Evolutionary conservation across 2,329 filamentous ascomycete species (phyloP).

Genomic region (Exophiala spinifera): DNA sequence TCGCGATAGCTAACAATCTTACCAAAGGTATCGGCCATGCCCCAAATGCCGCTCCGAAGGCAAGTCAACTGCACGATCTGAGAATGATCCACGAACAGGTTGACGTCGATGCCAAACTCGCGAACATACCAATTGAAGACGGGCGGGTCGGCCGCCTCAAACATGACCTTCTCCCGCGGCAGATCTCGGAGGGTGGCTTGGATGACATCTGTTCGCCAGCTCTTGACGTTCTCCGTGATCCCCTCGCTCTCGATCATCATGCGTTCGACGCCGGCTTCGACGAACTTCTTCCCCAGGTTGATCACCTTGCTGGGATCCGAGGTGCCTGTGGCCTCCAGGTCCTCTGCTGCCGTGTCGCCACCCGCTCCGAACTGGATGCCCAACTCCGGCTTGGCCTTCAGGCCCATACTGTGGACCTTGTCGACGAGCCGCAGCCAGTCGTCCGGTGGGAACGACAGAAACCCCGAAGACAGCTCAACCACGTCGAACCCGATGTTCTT

Average conservation of each 20-base stretch:
- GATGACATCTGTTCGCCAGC: constrained; percentile 56
- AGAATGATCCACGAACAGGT: constrained; percentile 57
- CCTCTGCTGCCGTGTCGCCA: constrained; percentile 49
- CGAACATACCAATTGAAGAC: constrained; percentile 58
- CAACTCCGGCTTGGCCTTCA: constrained; percentile 55
- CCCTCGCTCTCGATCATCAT: constrained; percentile 61
- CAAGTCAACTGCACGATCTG: constrained; percentile 57
- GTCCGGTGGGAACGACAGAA: constrained; percentile 53
- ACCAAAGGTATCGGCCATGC: constrained; percentile 55
- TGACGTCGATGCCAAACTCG: constrained; percentile 57
- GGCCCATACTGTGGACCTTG: constrained; percentile 45
- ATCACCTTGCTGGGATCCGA: constrained; percentile 51
- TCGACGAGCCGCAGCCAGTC: constrained; percentile 54
- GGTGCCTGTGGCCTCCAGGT: constrained; percentile 49
- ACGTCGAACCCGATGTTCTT: constrained; percentile 55
- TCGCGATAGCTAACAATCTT: constrained; percentile 44
- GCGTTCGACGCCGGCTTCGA: constrained; percentile 52
- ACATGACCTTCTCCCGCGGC: constrained; percentile 55
- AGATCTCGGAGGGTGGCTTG: constrained; percentile 52
- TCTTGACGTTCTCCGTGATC: constrained; percentile 55
- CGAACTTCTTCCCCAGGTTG: constrained; percentile 49
- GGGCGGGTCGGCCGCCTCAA: constrained; percentile 55
- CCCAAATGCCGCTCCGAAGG: constrained; percentile 54
- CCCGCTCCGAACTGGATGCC: constrained; percentile 58
- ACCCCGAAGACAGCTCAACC: constrained; percentile 53